Evolutionary conservation across 331 rosid genomes (phyloP), one percentile per base, ranked within the genome.

Genomic region (Quercus phellos): DNA sequence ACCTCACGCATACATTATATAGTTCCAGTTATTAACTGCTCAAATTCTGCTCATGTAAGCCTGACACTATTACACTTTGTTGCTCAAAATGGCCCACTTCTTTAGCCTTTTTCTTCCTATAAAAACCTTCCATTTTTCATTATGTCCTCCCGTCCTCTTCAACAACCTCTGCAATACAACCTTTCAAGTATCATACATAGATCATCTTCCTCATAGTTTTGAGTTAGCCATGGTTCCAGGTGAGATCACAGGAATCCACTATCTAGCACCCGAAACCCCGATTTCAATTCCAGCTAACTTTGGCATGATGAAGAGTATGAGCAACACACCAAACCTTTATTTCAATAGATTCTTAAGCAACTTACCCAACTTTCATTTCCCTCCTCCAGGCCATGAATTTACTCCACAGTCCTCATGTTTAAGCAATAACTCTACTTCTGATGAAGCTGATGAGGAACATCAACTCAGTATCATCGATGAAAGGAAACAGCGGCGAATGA

Each of bases 351-450:
- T 81, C 73, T 51, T 84, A 58, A 70, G 7, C 83, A 78, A 29
- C 46, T 78, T 83, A 7, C 86, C 89, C 78, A 86, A 72, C 42
- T 59, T 63, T 67, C 83, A 85, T 66, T 68, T 63, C 82, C 86
- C 84, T 67, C 51, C 80, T 34, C 29, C 27, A 7, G 83, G 80
- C 55, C 81, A 66, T 78, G 91, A 89, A 22, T 75, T 84, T 76
- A 70, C 67, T 42, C 80, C 72, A 29, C 89, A 84, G 56, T 80
- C 87, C 51, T 81, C 94, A 51, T 84, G 85, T 71, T 84, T 89
- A 34, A 94, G 98, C 86, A 85, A 86, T 87, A 92, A 89, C 85
- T 92, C 97, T 69, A 88, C 97, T 29, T 89, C 97, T n/a, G 99
- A 92, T 68, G 99, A 92, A 72, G 95, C 96, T 8, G 98, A 94